phyloP scores from a whole-genome alignment of 2,329 filamentous ascomycete species.

The Ceratocystis alfenasii region DNA sequence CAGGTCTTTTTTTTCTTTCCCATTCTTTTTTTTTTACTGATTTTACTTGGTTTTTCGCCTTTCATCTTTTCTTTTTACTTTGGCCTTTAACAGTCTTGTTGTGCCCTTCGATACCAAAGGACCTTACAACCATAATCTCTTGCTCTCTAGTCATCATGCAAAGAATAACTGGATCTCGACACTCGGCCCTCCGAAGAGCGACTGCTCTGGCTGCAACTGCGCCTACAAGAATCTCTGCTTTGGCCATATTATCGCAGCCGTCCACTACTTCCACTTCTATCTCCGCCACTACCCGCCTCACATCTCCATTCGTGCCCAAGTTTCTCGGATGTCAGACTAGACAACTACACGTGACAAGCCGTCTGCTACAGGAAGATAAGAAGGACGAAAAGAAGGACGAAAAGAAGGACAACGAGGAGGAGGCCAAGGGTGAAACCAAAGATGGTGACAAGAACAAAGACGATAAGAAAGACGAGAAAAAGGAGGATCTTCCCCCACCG shows the following conservation, averaged over 20 bases:
- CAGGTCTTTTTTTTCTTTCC: not conserved
- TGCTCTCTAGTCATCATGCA: constrained; percentile 11
- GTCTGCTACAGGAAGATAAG: constrained; percentile 14
- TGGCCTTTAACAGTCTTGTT: not conserved
- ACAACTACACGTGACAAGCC: constrained; percentile 28
- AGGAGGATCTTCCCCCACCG: constrained; percentile 64
- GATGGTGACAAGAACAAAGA: constrained; percentile 33
- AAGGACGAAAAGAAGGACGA: constrained; percentile 29
- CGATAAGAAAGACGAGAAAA: constrained; percentile 40
- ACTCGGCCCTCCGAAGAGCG: constrained; percentile 16
- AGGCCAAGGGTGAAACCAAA: constrained; percentile 32
- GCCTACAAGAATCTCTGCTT: constrained; percentile 37
- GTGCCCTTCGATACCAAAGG: not conserved
- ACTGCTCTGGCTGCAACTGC: constrained; percentile 23
- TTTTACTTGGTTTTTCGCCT: not conserved
- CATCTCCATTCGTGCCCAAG: constrained; percentile 30
- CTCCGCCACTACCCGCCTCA: constrained; percentile 29
- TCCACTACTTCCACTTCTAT: constrained; percentile 30
- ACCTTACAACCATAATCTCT: constrained; percentile 3
- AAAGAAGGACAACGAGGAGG: constrained; percentile 28
- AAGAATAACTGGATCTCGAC: constrained; percentile 16
- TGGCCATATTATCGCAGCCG: constrained; percentile 36
- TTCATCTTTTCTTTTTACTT: not conserved
- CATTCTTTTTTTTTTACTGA: not conserved
- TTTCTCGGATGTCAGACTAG: constrained; percentile 9